Base-by-base conservation (phyloP, 441 rosid genomes). In the Raphanus hybrid region DNA sequence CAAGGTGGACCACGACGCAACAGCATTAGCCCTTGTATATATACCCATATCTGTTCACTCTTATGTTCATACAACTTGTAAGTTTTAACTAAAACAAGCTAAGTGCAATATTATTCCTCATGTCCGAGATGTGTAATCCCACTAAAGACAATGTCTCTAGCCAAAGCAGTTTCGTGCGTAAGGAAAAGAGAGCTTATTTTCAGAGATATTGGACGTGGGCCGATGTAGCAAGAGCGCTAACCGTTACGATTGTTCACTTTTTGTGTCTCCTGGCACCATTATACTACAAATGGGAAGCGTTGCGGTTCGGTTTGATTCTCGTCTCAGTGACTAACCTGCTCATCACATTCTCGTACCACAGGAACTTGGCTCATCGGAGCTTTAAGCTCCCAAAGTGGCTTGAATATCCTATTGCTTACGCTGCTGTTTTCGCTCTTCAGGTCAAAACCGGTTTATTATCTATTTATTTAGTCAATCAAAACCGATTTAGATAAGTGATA, bases 151-250 rank as follows among this genome's bases (percentile, higher is more conserved):
- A 57, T 64, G 67, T 23, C 52, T 55, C 75, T 29, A 70, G 60
- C 75, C 70, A 18, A 64, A 70, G 12, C 11, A 41, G 29, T 6
- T 27, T 8, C 0, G 32, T 78, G 29, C 4, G 5, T 8, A 73
- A 72, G 29, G 11, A 37, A 52, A 48, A 66, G 1, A 77, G 69
- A 5, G 12, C 69, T 3, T 48, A 6, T 78, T 71, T 75, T 69
- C 83, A 78, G 12, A 87, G 97, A 83, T 80, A 84, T 12, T 92
- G 95, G 96, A 87, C 76, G 12, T 18, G 76, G 6, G 15, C 75
- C 77, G 98, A 92, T 76, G 67, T 86, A 8, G 64, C 79, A 45
- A 84, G 87, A 26, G 88, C 81, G 7, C 81, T 77, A 27, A 80
- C 82, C 6, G 83, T 91, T 75, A 11, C 74, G 62, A 70, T 83